These are phyloP conservation scores for Pachyrhizus erosus DNA, from an alignment of 306 rosid genomes.

Conservation along the genomic window DNA sequence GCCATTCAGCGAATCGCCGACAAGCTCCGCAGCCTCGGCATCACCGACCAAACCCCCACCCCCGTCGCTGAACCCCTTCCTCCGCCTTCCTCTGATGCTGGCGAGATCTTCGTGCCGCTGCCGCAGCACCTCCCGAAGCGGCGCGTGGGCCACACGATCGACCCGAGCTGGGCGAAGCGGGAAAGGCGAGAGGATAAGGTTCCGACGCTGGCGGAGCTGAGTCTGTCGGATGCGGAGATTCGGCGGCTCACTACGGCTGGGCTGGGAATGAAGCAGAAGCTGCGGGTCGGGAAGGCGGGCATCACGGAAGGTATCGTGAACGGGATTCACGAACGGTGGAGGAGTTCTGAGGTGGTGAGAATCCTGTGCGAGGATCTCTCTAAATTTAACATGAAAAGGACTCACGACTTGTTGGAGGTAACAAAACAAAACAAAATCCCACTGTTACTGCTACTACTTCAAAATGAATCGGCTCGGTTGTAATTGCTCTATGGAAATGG, in stretches of 20 bases:
- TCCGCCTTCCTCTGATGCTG: conserved; percentile 40
- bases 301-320: conserved; percentile 90
- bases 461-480: not conserved
- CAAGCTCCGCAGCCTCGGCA: conserved; percentile 87
- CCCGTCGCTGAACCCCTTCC: not conserved
- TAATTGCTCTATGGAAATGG: not conserved
- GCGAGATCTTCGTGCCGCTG: conserved; percentile 78
- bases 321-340: conserved; percentile 92
- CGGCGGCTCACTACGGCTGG: conserved; percentile 64
- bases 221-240: conserved; percentile 61
- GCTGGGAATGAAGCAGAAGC: conserved; percentile 63
- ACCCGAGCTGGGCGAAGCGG: conserved; percentile 65
- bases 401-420: conserved; percentile 94
- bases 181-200: conserved; percentile 52
- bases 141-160: conserved; percentile 81
- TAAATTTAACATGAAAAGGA: conserved; percentile 85
- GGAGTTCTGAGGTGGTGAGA: conserved; percentile 73
- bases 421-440: not conserved
- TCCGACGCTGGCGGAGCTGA: conserved; percentile 90
- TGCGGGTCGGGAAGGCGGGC: conserved; percentile 88
- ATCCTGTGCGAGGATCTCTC: conserved; percentile 79
- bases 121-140: conserved; percentile 61
- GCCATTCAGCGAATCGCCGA: conserved; percentile 91
- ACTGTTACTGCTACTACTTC: not conserved
- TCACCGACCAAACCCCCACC: conserved; percentile 52